Evolutionary conservation across 192 early-diverging fungal genomes (phyloP).

Genomic region (Linnemannia schmuckeri): DNA sequence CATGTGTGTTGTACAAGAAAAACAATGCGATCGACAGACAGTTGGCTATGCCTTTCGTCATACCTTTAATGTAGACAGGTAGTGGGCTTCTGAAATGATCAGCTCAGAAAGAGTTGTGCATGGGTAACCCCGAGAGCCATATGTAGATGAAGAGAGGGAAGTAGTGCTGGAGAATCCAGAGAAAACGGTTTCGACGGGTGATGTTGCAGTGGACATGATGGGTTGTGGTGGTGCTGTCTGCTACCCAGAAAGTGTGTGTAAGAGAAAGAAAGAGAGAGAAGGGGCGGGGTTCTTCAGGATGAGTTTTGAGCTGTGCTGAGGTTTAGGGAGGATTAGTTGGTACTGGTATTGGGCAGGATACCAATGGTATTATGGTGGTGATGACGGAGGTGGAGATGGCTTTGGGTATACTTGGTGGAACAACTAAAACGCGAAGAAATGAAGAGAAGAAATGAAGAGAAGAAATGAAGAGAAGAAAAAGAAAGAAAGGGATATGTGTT

Average conservation of each 20-base stretch:
- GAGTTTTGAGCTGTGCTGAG: neutral
- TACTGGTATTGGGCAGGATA: neutral
- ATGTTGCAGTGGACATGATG: neutral
- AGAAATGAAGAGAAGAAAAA: conserved; percentile 1
- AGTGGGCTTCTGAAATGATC: conserved; percentile 46
- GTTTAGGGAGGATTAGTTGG: neutral
- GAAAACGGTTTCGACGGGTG: conserved; percentile 12
- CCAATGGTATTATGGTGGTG: neutral
- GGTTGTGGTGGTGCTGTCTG: neutral
- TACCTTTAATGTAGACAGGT: conserved; percentile 50
- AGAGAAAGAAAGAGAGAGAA: neutral
- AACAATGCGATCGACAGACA: neutral
- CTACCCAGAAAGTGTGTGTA: neutral
- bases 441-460: conserved; percentile 1
- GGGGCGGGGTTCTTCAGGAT: neutral
- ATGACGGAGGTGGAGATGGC: neutral
- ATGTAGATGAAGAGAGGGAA: neutral
- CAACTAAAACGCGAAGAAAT: neutral
- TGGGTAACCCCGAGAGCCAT: neutral
- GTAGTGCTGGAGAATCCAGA: neutral
- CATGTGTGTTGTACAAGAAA: neutral
- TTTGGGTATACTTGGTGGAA: neutral
- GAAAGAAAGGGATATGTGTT: neutral
- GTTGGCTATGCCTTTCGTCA: neutral
- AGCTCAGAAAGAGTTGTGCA: conserved; percentile 41